These are phyloP conservation scores for Pulveroboletus sp. DNA, from an alignment of 768 basidiomycete species.

Conservation along the genomic window DNA sequence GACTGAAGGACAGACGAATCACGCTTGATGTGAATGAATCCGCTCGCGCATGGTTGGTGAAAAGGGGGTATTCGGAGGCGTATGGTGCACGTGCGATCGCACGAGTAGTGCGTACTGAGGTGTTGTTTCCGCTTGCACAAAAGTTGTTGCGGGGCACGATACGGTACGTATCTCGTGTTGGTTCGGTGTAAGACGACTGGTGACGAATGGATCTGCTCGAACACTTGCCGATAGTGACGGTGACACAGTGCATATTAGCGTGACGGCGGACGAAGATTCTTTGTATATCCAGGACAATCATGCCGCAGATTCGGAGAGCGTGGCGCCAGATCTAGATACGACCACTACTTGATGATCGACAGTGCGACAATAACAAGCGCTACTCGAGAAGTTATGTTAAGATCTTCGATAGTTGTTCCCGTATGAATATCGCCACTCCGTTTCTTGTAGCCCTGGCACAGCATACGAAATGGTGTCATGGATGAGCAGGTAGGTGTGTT, in stretches of 20 bases:
- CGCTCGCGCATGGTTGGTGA: slow-evolving; percentile 65
- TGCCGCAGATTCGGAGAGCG: slow-evolving; percentile 35
- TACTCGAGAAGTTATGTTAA: not conserved
- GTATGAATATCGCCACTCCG: not conserved
- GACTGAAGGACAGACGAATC: slow-evolving; percentile 64
- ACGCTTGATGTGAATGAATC: slow-evolving; percentile 61
- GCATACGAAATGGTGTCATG: no score
- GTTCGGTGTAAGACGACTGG: not conserved
- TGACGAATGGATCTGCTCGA: not conserved
- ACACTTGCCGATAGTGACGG: slow-evolving; percentile 42
- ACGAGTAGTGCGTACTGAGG: slow-evolving; percentile 75
- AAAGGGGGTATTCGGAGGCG: slow-evolving; percentile 74
- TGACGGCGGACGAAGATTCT: slow-evolving; percentile 35
- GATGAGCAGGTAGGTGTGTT: no score
- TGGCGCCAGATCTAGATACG: not conserved
- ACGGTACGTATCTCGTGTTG: slow-evolving; percentile 38
- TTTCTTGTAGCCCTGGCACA: not conserved
- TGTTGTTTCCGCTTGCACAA: slow-evolving; percentile 78
- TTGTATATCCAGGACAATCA: slow-evolving; percentile 66
- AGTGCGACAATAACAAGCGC: not conserved
- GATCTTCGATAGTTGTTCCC: not conserved
- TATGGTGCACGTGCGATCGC: slow-evolving; percentile 89
- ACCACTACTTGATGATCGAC: not conserved
- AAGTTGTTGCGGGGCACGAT: slow-evolving; percentile 78
- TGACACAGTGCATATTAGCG: slow-evolving; percentile 56